Conservation (phyloP, 2,329 filamentous ascomycete genomes). For the Pseudogymnoascus sp. region DNA sequence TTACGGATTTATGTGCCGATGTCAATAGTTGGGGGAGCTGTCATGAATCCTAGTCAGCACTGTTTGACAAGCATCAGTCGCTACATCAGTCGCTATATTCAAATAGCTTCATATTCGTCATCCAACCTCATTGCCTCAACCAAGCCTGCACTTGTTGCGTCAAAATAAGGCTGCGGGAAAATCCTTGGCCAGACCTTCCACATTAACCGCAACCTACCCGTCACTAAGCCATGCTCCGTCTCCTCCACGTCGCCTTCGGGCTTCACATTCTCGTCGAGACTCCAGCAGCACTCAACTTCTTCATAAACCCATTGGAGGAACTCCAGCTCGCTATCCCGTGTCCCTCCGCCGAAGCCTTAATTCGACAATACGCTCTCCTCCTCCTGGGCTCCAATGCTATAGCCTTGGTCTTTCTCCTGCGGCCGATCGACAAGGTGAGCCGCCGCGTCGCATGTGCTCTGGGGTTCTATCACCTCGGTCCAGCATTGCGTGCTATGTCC, state of each 20-base stretch:
- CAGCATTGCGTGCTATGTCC: slow-evolving; percentile 23
- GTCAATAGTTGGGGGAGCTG: not conserved
- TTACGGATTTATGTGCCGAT: not conserved
- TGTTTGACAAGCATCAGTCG: not conserved
- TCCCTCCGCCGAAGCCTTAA: slow-evolving; percentile 29
- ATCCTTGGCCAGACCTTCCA: not conserved
- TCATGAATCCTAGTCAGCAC: not conserved
- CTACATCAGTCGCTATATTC: not conserved
- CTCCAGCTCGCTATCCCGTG: slow-evolving; percentile 23
- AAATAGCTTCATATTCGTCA: not conserved
- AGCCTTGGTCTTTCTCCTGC: slow-evolving; percentile 26
- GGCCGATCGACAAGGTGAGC: slow-evolving; percentile 24
- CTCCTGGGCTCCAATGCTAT: slow-evolving; percentile 30
- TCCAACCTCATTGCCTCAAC: not conserved
- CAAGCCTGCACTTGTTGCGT: not conserved
- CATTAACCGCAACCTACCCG: not conserved
- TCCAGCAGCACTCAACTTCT: slow-evolving; percentile 32
- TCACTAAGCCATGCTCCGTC: not conserved
- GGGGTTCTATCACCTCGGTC: slow-evolving; percentile 31
- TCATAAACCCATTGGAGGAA: slow-evolving; percentile 26
- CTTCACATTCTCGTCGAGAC: slow-evolving; percentile 31
- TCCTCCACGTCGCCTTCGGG: slow-evolving; percentile 21
- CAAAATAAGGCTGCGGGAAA: not conserved
- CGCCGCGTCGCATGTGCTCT: slow-evolving; percentile 28
- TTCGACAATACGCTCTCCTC: slow-evolving; percentile 34